Evolutionary conservation across 257 asterid genomes (phyloP).

Genomic region (Solanum paucissectum): DNA sequence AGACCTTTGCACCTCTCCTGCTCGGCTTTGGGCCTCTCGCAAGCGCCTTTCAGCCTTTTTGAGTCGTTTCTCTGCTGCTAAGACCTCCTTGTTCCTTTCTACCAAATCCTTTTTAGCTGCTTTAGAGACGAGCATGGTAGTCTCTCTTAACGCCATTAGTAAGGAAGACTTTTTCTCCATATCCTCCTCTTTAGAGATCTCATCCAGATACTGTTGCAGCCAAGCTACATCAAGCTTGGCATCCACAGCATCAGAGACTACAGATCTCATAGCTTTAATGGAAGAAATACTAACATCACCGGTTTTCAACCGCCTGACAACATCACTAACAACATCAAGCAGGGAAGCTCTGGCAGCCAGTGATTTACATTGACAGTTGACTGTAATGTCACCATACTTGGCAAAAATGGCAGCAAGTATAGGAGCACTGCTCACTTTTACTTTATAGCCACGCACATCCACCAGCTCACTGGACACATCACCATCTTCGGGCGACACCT

Average conservation of each 20-base stretch:
- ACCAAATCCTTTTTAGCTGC: constrained; percentile 20
- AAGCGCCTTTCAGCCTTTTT: constrained; percentile 18
- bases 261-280: constrained; percentile 18
- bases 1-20: not conserved
- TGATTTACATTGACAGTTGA: constrained; percentile 20
- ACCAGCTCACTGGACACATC: constrained; percentile 2
- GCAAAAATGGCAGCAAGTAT: constrained; percentile 23
- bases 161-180: not conserved
- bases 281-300: constrained; percentile 9
- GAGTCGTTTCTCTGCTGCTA: constrained; percentile 14
- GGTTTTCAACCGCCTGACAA: constrained; percentile 19
- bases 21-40: not conserved
- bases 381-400: constrained; percentile 30
- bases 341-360: constrained; percentile 20
- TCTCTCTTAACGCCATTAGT: constrained; percentile 8
- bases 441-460: constrained; percentile 26
- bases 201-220: constrained; percentile 17
- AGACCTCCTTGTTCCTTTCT: constrained; percentile 16
- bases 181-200: constrained; percentile 5
- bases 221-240: constrained; percentile 23
- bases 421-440: constrained; percentile 18
- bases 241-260: constrained; percentile 17
- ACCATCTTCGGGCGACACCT: not conserved
- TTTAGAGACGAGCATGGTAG: not conserved
- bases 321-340: constrained; percentile 22